These are phyloP conservation scores for Tolypocladium inflatum DNA, from an alignment of 2,329 filamentous ascomycete genomes.

Conservation along the genomic window DNA sequence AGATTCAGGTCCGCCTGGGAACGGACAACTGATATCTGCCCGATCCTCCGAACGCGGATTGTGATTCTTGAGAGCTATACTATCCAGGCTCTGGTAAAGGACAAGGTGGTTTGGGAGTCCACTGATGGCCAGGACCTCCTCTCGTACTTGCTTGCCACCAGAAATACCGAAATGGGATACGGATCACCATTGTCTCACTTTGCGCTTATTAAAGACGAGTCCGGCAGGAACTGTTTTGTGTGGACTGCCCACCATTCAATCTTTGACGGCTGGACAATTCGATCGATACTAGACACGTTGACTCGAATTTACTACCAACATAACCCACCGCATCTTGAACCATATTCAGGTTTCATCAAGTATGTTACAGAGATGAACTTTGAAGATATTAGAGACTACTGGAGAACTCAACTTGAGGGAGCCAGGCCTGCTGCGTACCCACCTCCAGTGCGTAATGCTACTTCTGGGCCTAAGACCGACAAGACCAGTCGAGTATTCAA, in stretches of 20 bases:
- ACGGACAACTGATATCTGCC: background rate
- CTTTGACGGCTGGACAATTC: background rate
- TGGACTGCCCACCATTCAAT: background rate
- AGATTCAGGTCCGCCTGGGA: slow-evolving; percentile 19
- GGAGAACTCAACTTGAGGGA: too few species aligned
- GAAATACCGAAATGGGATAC: background rate
- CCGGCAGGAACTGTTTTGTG: background rate
- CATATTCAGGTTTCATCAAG: background rate
- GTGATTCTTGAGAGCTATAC: background rate
- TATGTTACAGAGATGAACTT: background rate
- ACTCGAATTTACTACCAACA: too few species aligned
- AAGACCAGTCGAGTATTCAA: too few species aligned
- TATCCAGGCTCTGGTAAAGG: background rate
- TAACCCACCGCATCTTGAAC: slow-evolving; percentile 2
- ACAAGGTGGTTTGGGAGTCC: background rate
- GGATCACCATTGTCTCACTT: background rate
- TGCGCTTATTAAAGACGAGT: background rate
- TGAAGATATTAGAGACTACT: too few species aligned
- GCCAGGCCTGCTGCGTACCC: too few species aligned
- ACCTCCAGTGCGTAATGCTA: too few species aligned
- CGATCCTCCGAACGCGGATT: slow-evolving; percentile 3
- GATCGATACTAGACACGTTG: too few species aligned
- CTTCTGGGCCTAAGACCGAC: too few species aligned
- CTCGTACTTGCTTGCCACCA: too few species aligned
- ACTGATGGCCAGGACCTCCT: background rate